phyloP scores from a whole-genome alignment of 371 early-diverging fungal genomes.

The Modicella reniformis region DNA sequence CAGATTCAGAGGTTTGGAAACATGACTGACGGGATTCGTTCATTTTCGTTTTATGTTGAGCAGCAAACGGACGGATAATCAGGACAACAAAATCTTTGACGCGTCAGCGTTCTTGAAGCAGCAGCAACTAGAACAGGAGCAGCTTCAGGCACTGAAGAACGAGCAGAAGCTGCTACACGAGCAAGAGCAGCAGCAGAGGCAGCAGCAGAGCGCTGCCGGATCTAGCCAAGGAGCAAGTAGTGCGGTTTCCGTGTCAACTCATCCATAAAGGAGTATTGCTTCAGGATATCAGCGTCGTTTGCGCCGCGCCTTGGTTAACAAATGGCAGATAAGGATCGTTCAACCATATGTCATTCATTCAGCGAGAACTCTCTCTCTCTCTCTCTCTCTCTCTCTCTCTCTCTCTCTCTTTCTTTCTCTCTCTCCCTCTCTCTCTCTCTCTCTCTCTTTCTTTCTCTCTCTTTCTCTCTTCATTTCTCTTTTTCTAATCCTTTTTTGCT shows the following conservation, averaged over 20 bases:
- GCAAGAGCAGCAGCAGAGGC: slow-evolving; percentile 23
- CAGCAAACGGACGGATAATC: slow-evolving; percentile 48
- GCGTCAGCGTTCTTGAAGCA: slow-evolving; percentile 45
- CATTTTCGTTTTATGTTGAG: background rate
- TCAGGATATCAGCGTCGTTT: background rate
- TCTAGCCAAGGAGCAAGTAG: slow-evolving; percentile 23
- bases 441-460: background rate
- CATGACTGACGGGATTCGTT: no score
- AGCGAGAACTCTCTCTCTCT: background rate
- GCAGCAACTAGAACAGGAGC: slow-evolving; percentile 49
- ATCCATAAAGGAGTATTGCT: background rate
- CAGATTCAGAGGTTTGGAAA: no score
- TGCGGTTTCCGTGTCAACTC: slow-evolving; percentile 9
- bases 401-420: background rate
- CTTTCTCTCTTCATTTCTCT: no score
- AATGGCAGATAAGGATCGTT: no score
- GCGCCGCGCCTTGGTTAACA: no score
- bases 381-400: background rate
- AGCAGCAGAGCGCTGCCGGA: slow-evolving; percentile 20
- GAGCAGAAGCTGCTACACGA: slow-evolving; percentile 35
- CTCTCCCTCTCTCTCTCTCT: no score
- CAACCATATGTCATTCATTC: background rate
- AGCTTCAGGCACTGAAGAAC: slow-evolving; percentile 37
- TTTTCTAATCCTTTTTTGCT: no score
- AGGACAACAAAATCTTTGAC: slow-evolving; percentile 48